Conservation (phyloP, 176 grass and related monocot species). For the Zoysia japonica region DNA sequence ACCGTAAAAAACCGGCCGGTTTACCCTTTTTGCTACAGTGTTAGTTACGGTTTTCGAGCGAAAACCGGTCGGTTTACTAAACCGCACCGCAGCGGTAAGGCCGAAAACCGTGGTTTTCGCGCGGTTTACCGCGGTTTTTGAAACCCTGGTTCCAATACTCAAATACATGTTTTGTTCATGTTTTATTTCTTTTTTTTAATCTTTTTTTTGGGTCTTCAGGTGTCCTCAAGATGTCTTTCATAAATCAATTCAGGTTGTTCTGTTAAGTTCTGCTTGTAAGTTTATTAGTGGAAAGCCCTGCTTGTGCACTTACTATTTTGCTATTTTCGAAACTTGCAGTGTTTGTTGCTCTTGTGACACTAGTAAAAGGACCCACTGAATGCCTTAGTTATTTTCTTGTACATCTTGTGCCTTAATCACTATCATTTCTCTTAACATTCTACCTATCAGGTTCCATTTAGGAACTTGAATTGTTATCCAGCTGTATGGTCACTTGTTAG, state of each 20-base stretch:
- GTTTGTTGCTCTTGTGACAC: constrained; percentile 3
- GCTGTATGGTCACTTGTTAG: background rate
- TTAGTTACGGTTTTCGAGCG: no score
- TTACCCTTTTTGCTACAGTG: no score
- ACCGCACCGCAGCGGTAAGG: no score
- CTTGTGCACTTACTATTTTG: background rate
- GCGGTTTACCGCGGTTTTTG: no score
- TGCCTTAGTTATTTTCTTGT: background rate
- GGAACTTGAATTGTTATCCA: background rate
- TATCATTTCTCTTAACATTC: constrained; percentile 12
- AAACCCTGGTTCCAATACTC: no score
- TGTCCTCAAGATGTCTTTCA: background rate
- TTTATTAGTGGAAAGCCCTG: background rate
- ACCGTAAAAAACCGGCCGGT: no score
- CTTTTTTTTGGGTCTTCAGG: no score
- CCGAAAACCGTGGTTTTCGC: no score
- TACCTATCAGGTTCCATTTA: background rate
- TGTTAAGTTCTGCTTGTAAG: background rate
- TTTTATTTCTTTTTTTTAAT: constrained; percentile 3
- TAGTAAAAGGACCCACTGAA: background rate
- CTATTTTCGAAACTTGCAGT: constrained; percentile 17
- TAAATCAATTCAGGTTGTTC: no score
- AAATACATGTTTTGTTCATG: background rate
- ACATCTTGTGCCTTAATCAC: background rate
- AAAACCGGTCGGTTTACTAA: no score